A percentile compares a stretch with the other conserved stretches of the same genome.
phyloP scores from a whole-genome alignment of 1,284 basidiomycete genomes.

The Tylopilus orsonianus region DNA sequence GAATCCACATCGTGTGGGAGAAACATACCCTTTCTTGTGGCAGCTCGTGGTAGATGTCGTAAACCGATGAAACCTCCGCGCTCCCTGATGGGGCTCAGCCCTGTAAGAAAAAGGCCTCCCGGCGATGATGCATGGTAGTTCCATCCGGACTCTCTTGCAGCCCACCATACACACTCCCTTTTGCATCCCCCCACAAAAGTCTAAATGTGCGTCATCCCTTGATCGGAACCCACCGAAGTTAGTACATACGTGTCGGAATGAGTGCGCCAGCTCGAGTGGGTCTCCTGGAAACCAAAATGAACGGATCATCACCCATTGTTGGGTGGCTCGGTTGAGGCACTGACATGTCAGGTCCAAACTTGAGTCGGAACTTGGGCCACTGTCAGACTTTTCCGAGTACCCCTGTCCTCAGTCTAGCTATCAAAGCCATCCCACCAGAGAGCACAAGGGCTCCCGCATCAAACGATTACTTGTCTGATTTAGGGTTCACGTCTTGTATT shows the following conservation, averaged over 20 bases:
- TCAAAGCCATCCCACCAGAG: not conserved
- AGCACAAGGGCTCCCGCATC: not conserved
- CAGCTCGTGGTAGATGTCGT: slow-evolving; percentile 5
- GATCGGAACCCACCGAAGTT: slow-evolving; percentile 14
- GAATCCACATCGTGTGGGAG: slow-evolving; percentile 15
- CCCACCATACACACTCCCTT: too few relatives aligned
- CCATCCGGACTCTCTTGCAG: not conserved
- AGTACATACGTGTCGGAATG: not conserved
- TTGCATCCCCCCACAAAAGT: slow-evolving; percentile 13
- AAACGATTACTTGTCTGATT: slow-evolving; percentile 3
- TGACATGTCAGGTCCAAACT: slow-evolving; percentile 2
- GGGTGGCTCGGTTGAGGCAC: not conserved
- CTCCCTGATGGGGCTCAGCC: not conserved
- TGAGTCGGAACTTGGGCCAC: slow-evolving; percentile 1
- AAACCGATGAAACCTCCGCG: not conserved
- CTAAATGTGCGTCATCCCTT: slow-evolving; percentile 27
- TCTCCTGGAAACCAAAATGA: not conserved
- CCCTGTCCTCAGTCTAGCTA: not conserved
- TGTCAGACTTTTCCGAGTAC: not conserved
- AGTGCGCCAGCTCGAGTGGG: not conserved
- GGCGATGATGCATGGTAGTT: not conserved
- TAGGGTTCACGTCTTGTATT: not conserved
- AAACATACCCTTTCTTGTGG: slow-evolving; percentile 4
- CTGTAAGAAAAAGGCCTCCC: not conserved
- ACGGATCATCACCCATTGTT: slow-evolving; percentile 23